These are phyloP conservation scores for Moniliella sp. DNA, from an alignment of 1,284 basidiomycete genomes.

Conservation along the genomic window DNA sequence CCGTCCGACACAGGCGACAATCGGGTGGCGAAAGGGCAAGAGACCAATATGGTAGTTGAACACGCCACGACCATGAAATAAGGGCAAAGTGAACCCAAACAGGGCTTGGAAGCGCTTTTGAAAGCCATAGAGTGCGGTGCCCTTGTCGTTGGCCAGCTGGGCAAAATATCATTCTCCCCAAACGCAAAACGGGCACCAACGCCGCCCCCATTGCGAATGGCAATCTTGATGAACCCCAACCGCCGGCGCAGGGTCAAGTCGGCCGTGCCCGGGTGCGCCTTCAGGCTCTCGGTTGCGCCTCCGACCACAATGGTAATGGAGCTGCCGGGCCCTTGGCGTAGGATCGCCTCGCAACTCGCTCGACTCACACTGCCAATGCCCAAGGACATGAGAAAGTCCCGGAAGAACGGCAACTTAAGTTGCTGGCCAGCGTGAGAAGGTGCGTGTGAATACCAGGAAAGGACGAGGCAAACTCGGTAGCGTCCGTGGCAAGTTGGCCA, in stretches of 20 bases:
- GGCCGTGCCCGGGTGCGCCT: slow-evolving; percentile 77
- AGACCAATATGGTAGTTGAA: slow-evolving; percentile 51
- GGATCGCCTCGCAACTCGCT: slow-evolving; percentile 65
- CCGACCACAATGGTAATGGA: slow-evolving; percentile 88
- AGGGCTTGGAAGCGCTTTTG: slow-evolving; percentile 71
- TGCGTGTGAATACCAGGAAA: slow-evolving; percentile 84
- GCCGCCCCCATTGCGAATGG: slow-evolving; percentile 62
- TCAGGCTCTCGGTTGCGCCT: slow-evolving; percentile 78
- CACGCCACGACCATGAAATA: slow-evolving; percentile 59
- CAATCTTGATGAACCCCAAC: slow-evolving; percentile 83
- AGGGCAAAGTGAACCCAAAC: slow-evolving; percentile 87
- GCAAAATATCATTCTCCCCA: slow-evolving; percentile 74
- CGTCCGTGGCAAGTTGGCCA: slow-evolving; percentile 79
- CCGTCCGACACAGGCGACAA: slow-evolving; percentile 61
- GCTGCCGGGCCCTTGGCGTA: slow-evolving; percentile 39
- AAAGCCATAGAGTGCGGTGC: slow-evolving; percentile 62
- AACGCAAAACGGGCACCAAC: slow-evolving; percentile 16
- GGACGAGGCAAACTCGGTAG: slow-evolving; percentile 66
- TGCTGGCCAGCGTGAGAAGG: slow-evolving; percentile 60
- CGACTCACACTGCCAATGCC: slow-evolving; percentile 83
- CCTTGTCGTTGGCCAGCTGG: slow-evolving; percentile 80
- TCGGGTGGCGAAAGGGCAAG: slow-evolving; percentile 78
- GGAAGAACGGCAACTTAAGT: slow-evolving; percentile 76
- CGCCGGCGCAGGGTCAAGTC: slow-evolving; percentile 59
- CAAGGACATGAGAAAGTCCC: slow-evolving; percentile 53